Conservation (phyloP, 2,329 filamentous ascomycete species). For the Pseudogymnoascus sp. region DNA sequence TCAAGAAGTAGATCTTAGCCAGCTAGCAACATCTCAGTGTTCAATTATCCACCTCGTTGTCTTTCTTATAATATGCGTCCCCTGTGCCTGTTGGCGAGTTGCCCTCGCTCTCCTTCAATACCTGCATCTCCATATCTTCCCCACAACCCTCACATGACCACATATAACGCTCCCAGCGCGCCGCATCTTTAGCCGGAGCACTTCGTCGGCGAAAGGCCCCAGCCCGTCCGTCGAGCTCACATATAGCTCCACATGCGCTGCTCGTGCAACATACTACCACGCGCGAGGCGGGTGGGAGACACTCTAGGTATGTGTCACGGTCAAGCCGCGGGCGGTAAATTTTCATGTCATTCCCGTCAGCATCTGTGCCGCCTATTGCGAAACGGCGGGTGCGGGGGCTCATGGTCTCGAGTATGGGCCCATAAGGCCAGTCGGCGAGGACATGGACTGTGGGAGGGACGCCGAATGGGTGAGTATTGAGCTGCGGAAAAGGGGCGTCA, state of each 20-base stretch:
- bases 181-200: not conserved
- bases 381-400: not conserved
- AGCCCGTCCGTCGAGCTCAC: not conserved
- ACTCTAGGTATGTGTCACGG: not conserved
- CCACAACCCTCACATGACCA: not conserved
- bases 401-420: not conserved
- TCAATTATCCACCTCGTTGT: not conserved
- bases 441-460: not conserved
- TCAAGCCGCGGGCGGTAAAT: not conserved
- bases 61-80: not conserved
- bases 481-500: not conserved
- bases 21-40: not conserved
- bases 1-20: conserved; percentile 11
- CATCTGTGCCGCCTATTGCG: not conserved
- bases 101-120: not conserved
- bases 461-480: not conserved
- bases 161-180: not conserved
- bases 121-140: not conserved
- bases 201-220: not conserved
- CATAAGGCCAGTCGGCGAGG: not conserved
- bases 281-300: not conserved
- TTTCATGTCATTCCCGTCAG: not conserved
- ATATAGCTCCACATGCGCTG: not conserved
- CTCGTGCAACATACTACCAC: not conserved
- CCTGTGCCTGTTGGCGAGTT: not conserved